phyloP scores from a whole-genome alignment of 2,329 filamentous ascomycete genomes.

The Beauveria medogensis region DNA sequence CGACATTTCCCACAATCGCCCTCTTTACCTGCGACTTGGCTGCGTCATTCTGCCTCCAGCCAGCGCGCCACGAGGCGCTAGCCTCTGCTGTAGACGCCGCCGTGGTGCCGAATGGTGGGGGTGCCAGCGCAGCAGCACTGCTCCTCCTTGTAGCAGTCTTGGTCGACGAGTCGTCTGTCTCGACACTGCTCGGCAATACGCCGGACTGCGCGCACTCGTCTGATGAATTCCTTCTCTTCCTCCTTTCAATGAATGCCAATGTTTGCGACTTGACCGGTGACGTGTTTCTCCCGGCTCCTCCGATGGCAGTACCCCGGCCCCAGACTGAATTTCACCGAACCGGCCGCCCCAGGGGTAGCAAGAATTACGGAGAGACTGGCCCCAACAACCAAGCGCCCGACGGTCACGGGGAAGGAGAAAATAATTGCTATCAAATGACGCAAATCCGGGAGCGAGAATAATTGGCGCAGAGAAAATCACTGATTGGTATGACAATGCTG shows the following conservation, averaged over 20 bases:
- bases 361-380: constrained; percentile 3
- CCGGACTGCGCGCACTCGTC: background rate
- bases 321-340: constrained; percentile 7
- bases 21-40: background rate
- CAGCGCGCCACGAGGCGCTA: constrained; percentile 5
- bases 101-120: constrained; percentile 3
- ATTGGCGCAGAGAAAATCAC: background rate
- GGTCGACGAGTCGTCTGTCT: background rate
- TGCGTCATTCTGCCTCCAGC: background rate
- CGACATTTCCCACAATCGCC: background rate
- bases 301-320: background rate
- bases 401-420: background rate
- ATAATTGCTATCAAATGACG: constrained; percentile 4
- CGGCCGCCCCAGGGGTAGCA: background rate
- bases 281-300: background rate
- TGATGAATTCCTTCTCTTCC: too few relatives aligned
- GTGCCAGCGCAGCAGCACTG: background rate
- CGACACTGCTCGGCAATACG: background rate
- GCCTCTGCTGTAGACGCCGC: background rate
- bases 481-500: background rate
- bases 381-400: background rate
- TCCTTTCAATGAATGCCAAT: too few relatives aligned
- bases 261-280: too few relatives aligned
- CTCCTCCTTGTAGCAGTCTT: background rate
- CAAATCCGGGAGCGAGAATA: background rate